Evolutionary conservation across 176 grass and related monocot genomes (phyloP).

Genomic region (Carex scoparia): DNA sequence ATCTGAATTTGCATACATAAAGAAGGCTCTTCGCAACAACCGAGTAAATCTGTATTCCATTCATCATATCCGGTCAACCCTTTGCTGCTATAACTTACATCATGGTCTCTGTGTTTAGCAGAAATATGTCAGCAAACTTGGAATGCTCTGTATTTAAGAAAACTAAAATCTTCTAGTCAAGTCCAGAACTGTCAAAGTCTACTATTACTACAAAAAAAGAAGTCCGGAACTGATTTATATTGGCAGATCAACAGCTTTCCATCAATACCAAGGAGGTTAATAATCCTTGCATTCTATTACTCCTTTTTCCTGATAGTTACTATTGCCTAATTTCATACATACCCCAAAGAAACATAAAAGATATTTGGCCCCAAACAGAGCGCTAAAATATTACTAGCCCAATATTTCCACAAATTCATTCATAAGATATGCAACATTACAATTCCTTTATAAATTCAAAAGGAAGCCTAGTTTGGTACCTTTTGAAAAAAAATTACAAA

Average conservation of each 20-base stretch:
- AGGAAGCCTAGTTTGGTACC: not conserved
- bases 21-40: constrained; percentile 88
- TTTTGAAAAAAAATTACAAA: not conserved
- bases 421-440: not conserved
- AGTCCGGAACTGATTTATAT: not conserved
- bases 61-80: constrained; percentile 44
- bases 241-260: not conserved
- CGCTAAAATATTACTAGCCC: not conserved
- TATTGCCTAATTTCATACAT: not conserved
- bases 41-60: constrained; percentile 94
- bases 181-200: not conserved
- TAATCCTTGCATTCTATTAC: not conserved
- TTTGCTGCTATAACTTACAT: constrained; percentile 35
- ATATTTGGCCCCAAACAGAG: not conserved
- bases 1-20: constrained; percentile 61
- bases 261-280: not conserved
- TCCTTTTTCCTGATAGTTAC: not conserved
- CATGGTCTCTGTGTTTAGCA: constrained; percentile 20
- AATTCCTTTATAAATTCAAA: not conserved
- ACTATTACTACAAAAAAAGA: too few relatives aligned
- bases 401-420: not conserved
- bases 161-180: not conserved
- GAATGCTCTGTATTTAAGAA: not conserved
- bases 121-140: not conserved
- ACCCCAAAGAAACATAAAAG: not conserved